These are phyloP conservation scores for Chytriomyces sp. DNA, from an alignment of 192 early-diverging fungal genomes.

Conservation along the genomic window DNA sequence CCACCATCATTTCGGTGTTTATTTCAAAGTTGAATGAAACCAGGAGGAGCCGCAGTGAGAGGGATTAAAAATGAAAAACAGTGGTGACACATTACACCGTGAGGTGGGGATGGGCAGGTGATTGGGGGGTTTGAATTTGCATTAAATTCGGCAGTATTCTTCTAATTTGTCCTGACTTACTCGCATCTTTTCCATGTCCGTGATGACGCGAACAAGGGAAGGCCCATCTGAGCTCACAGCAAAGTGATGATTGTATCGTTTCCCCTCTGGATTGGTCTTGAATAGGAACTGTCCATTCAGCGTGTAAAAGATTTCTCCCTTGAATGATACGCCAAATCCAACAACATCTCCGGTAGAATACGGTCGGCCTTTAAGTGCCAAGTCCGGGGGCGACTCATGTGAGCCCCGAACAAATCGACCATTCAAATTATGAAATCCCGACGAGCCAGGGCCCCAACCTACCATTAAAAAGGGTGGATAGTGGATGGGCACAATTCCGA, in stretches of 20 bases:
- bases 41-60: too few species aligned
- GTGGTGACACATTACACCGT: too few species aligned
- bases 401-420: not conserved
- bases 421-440: slow-evolving; percentile 4
- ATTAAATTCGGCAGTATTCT: not conserved
- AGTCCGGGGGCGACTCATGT: not conserved
- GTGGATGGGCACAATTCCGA: not conserved
- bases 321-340: not conserved
- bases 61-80: too few species aligned
- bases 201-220: not conserved
- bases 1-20: too few species aligned
- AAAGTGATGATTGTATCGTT: not conserved
- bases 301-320: slow-evolving; percentile 5
- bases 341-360: slow-evolving; percentile 1
- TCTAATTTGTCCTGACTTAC: not conserved
- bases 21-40: too few species aligned
- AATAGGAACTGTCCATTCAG: slow-evolving; percentile 4
- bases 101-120: too few species aligned
- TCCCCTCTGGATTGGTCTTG: not conserved
- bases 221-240: slow-evolving; percentile 6
- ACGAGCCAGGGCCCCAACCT: not conserved
- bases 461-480: slow-evolving; percentile 14
- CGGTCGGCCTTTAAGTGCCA: not conserved
- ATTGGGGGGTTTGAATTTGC: too few species aligned
- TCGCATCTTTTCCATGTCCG: not conserved